Conservation (phyloP, 2,329 filamentous ascomycete genomes). For the Colletotrichum tropicicola region DNA sequence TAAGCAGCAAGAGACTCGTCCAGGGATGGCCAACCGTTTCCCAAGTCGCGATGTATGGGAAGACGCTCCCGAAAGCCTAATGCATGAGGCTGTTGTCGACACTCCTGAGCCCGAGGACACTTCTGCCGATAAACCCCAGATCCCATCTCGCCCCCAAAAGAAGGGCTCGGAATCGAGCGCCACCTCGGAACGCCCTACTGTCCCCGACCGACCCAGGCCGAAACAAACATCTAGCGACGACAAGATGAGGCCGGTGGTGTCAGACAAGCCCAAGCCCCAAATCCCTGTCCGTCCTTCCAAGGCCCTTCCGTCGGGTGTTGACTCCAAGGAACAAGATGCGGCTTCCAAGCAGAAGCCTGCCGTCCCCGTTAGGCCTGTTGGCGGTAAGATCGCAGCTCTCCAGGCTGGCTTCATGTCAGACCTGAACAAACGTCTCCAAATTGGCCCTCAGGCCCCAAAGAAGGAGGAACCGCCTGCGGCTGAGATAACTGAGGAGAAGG, state of each 20-base stretch:
- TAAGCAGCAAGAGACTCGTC: conserved; percentile 55
- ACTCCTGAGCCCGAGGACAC: conserved; percentile 58
- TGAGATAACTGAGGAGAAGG: conserved; percentile 28
- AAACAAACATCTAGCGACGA: conserved; percentile 49
- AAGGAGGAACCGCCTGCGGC: conserved; percentile 32
- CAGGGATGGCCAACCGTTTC: conserved; percentile 75
- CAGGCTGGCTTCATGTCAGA: conserved; percentile 94
- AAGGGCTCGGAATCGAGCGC: conserved; percentile 43
- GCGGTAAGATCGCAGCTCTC: conserved; percentile 88
- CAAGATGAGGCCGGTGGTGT: conserved; percentile 52
- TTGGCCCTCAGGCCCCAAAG: conserved; percentile 84
- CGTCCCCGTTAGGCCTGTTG: conserved; percentile 80
- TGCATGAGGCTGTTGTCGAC: conserved; percentile 79
- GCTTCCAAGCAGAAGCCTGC: conserved; percentile 80
- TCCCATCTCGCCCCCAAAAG: conserved; percentile 64
- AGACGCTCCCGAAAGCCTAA: conserved; percentile 85
- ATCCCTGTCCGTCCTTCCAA: conserved; percentile 72
- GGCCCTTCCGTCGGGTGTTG: conserved; percentile 46
- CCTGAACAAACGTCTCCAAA: conserved; percentile 85
- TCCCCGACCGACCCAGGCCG: conserved; percentile 65
- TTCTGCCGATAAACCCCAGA: conserved; percentile 63
- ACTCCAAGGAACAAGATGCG: conserved; percentile 52
- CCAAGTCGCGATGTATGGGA: conserved; percentile 96
- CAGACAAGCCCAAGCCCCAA: conserved; percentile 66
- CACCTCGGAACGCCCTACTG: conserved; percentile 49